Evolutionary conservation across 306 rosid genomes (phyloP).

Genomic region (Lathyrus aphaca): DNA sequence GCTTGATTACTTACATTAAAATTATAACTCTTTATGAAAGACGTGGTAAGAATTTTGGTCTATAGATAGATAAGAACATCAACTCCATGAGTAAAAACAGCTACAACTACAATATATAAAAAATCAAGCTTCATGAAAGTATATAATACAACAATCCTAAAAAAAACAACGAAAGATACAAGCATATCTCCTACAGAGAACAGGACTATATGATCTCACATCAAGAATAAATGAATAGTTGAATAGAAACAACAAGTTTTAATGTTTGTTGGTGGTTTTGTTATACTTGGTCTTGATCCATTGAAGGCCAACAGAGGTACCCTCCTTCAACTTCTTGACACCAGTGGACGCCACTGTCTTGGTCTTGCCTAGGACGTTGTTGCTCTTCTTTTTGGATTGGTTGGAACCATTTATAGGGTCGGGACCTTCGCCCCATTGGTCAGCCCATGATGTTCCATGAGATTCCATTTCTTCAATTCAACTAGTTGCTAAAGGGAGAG

Average conservation of each 20-base stretch:
- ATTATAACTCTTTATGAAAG: too few relatives aligned
- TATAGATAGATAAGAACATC: too few relatives aligned
- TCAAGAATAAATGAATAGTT: slow-evolving; percentile 25
- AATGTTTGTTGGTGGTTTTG: slow-evolving; percentile 55
- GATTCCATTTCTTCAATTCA: slow-evolving; percentile 23
- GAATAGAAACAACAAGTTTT: background rate
- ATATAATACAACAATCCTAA: slow-evolving; percentile 8
- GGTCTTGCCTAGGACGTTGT: slow-evolving; percentile 55
- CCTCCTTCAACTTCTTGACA: slow-evolving; percentile 73
- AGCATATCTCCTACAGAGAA: slow-evolving; percentile 6
- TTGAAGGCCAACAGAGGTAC: slow-evolving; percentile 62
- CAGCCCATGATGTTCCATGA: slow-evolving; percentile 68
- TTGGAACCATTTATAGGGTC: slow-evolving; percentile 39
- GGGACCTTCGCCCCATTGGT: slow-evolving; percentile 72
- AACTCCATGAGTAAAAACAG: too few relatives aligned
- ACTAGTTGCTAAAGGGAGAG: background rate
- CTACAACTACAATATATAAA: too few relatives aligned
- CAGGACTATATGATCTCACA: slow-evolving; percentile 3
- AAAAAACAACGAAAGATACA: background rate
- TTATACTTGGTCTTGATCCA: slow-evolving; percentile 82
- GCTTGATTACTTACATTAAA: too few relatives aligned
- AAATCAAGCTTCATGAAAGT: background rate
- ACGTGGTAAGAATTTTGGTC: too few relatives aligned
- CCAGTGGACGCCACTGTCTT: slow-evolving; percentile 72
- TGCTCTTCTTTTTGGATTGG: slow-evolving; percentile 35